Conservation (phyloP, 371 early-diverging fungal genomes). For the Apophysomyces trapeziformis region DNA sequence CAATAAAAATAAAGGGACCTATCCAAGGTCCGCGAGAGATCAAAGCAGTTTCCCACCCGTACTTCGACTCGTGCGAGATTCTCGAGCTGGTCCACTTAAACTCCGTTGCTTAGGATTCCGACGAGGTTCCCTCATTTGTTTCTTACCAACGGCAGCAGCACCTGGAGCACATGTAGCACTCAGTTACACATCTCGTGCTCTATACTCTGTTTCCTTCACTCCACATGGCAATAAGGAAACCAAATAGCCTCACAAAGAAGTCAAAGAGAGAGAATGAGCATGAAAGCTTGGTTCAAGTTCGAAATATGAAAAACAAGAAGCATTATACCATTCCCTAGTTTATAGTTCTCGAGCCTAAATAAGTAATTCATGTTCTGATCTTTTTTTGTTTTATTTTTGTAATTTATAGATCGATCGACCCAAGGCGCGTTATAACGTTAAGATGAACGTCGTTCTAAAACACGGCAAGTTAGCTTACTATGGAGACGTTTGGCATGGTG, state of each 20-base stretch:
- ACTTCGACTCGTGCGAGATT: slow-evolving; percentile 4
- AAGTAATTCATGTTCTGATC: too few species aligned
- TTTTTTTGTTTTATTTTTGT: too few species aligned
- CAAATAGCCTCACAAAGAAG: not conserved
- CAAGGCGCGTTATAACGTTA: too few species aligned
- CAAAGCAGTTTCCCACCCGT: slow-evolving; percentile 1
- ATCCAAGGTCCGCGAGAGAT: not conserved
- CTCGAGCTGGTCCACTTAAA: not conserved
- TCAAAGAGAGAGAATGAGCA: not conserved
- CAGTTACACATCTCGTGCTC: slow-evolving; percentile 10
- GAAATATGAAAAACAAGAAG: not conserved
- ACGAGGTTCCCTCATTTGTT: not conserved
- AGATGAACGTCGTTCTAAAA: too few species aligned
- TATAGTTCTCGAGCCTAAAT: too few species aligned
- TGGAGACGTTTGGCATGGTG: not conserved
- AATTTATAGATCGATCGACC: too few species aligned
- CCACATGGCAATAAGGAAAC: not conserved
- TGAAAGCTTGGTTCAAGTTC: not conserved
- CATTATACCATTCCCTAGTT: too few species aligned
- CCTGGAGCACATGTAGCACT: slow-evolving; percentile 9
- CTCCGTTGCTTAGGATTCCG: slow-evolving; percentile 6
- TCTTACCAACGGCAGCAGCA: not conserved
- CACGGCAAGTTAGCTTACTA: not conserved
- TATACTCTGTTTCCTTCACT: not conserved
- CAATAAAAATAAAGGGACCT: not conserved